A percentile compares a stretch with the other conserved stretches of the same genome.
These are phyloP conservation scores for Grosmannia huntii DNA, from an alignment of 2,329 filamentous ascomycete genomes.

Conservation along the genomic window DNA sequence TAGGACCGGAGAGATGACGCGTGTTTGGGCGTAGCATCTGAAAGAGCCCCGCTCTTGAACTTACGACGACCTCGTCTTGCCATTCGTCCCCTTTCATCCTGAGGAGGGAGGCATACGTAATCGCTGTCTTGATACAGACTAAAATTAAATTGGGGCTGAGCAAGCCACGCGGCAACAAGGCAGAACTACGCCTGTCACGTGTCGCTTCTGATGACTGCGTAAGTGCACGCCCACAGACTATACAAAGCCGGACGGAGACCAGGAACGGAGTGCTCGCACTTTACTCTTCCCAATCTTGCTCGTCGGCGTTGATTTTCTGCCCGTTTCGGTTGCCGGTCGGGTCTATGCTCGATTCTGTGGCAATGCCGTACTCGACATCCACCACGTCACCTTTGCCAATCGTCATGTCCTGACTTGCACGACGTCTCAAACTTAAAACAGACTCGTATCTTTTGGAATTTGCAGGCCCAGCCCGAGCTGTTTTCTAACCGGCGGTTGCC, in stretches of 20 bases:
- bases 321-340: conserved; percentile 5
- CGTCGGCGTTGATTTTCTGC: background rate
- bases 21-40: background rate
- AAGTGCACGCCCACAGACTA: no score
- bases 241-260: no score
- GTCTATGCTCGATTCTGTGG: background rate
- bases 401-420: background rate
- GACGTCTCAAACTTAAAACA: background rate
- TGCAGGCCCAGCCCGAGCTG: background rate
- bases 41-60: background rate
- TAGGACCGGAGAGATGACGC: background rate
- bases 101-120: conserved; percentile 7
- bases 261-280: no score
- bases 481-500: background rate
- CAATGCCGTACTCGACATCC: background rate
- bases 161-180: background rate
- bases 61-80: background rate
- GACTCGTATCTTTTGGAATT: no score
- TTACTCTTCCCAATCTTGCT: background rate
- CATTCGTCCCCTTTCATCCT: no score
- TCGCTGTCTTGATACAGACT: background rate
- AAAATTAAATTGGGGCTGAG: background rate
- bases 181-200: background rate
- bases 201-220: background rate
- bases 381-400: background rate